phyloP scores from a whole-genome alignment of 2,329 filamentous ascomycete genomes.

The Clonostachys rosea region DNA sequence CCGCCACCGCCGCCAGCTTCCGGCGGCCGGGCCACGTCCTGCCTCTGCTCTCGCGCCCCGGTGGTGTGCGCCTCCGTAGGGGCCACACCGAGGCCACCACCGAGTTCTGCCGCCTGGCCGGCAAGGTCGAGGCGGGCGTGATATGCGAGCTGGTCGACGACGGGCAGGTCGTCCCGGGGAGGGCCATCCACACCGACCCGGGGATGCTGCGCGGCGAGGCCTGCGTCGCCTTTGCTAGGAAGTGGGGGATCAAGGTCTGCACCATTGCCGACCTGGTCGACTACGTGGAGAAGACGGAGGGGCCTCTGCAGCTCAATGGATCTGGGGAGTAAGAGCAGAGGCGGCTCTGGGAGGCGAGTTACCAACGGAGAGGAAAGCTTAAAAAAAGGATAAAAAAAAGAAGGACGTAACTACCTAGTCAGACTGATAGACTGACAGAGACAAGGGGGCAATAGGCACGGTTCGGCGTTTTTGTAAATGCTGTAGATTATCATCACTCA shows the following conservation, averaged over 20 bases:
- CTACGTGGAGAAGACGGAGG: slow-evolving; percentile 74
- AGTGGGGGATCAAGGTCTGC: slow-evolving; percentile 87
- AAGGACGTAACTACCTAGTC: too few relatives aligned
- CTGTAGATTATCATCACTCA: too few relatives aligned
- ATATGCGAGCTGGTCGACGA: slow-evolving; percentile 93
- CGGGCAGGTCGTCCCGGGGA: slow-evolving; percentile 66
- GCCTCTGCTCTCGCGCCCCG: slow-evolving; percentile 72
- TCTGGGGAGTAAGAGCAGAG: slow-evolving; percentile 5
- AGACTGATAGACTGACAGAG: too few relatives aligned
- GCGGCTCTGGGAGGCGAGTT: too few relatives aligned
- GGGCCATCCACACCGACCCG: slow-evolving; percentile 59
- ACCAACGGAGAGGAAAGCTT: too few relatives aligned
- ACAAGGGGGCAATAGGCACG: too few relatives aligned
- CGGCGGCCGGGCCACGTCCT: slow-evolving; percentile 86
- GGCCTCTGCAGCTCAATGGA: slow-evolving; percentile 46
- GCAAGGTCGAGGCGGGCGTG: slow-evolving; percentile 70
- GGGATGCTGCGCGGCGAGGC: slow-evolving; percentile 91
- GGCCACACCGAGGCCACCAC: slow-evolving; percentile 94
- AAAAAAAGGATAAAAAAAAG: too few relatives aligned
- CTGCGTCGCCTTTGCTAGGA: slow-evolving; percentile 81
- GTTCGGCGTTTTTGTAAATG: too few relatives aligned
- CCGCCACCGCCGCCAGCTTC: slow-evolving; percentile 54
- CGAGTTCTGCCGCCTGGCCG: slow-evolving; percentile 83
- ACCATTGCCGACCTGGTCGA: slow-evolving; percentile 88
- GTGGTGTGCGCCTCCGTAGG: slow-evolving; percentile 72